phyloP scores from a whole-genome alignment of 1,284 basidiomycete species.

The Omphalotus olearius region DNA sequence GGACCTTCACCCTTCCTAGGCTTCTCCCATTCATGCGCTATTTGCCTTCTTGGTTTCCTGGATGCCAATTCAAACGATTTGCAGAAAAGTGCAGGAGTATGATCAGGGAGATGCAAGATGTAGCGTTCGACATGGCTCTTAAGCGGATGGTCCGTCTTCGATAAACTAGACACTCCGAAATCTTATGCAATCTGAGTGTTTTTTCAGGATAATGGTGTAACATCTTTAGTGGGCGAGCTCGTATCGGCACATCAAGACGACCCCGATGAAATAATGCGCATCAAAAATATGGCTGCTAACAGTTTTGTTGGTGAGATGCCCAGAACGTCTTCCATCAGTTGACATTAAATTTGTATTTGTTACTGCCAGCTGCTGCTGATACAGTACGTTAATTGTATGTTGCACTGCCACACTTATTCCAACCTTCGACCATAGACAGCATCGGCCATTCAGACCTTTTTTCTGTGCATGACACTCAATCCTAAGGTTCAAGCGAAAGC shows the following conservation, averaged over 20 bases:
- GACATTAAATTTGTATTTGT: too few species aligned
- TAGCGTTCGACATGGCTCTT: constrained; percentile 5
- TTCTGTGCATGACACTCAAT: constrained; percentile 26
- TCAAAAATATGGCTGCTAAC: constrained; percentile 3
- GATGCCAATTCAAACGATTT: not conserved
- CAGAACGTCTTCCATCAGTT: too few species aligned
- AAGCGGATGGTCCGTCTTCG: not conserved
- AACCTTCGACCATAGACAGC: constrained; percentile 15
- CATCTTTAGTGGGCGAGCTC: not conserved
- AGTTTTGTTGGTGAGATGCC: not conserved
- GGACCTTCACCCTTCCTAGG: too few species aligned
- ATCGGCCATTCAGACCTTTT: constrained; percentile 19
- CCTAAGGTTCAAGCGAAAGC: constrained; percentile 27
- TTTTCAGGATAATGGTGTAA: not conserved
- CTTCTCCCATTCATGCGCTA: constrained; percentile 8
- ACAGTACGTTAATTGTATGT: constrained; percentile 19
- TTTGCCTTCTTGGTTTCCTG: constrained; percentile 13
- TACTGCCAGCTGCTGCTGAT: constrained; percentile 29
- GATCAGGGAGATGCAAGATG: not conserved
- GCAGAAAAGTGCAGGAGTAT: not conserved
- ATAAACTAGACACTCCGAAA: too few species aligned
- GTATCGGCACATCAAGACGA: not conserved
- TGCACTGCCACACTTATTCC: not conserved
- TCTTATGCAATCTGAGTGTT: too few species aligned
- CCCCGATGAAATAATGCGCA: constrained; percentile 11